Conservation (phyloP, 345 rosid genomes). For the Turritis glabra region DNA sequence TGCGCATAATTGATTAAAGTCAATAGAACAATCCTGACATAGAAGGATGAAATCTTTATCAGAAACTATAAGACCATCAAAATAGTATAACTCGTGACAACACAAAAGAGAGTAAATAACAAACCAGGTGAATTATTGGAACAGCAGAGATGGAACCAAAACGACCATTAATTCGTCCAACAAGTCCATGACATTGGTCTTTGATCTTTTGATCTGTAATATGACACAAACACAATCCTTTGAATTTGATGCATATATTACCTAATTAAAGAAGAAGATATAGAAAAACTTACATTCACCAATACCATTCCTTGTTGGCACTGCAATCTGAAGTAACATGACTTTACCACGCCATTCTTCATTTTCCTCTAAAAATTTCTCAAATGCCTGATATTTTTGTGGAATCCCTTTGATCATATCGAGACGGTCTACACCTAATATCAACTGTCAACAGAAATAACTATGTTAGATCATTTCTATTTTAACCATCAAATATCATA, state of each 20-base stretch:
- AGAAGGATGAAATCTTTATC: conserved; percentile 16
- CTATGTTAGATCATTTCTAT: not conserved
- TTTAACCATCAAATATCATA: conserved; percentile 6
- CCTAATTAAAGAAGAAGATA: not conserved
- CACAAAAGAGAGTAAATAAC: conserved; percentile 31
- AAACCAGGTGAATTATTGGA: conserved; percentile 92
- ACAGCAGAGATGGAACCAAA: conserved; percentile 89
- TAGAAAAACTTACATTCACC: conserved; percentile 76
- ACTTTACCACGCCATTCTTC: conserved; percentile 86
- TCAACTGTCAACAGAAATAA: conserved; percentile 54
- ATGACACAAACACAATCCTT: not conserved
- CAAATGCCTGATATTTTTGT: conserved; percentile 93
- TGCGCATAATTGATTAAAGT: conserved; percentile 74
- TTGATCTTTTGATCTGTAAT: conserved; percentile 77
- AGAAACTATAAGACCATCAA: not conserved
- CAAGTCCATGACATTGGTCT: conserved; percentile 96
- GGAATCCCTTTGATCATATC: conserved; percentile 99
- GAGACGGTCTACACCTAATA: conserved; percentile 97
- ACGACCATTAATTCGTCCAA: conserved; percentile 95
- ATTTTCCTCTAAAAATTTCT: conserved; percentile 96
- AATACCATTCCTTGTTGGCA: conserved; percentile 98
- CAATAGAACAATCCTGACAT: conserved; percentile 82
- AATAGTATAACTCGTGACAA: not conserved
- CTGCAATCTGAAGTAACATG: conserved; percentile 94
- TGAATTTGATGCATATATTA: not conserved